These are phyloP conservation scores for carrot (Daucus carota) DNA, from an alignment of 129 eudicot species.

Conservation along the genomic window DH1_v3.0 NC_030383.2:54133501-54134000, in stretches of 20 bases:
- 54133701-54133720: constrained; percentile 51
- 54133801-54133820: constrained; percentile 75
- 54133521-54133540: too few relatives aligned
- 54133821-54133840: not conserved
- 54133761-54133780: constrained; percentile 48
- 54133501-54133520: too few relatives aligned
- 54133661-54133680: constrained; percentile 63
- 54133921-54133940: not conserved
- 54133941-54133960: not conserved
- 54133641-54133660: constrained; percentile 69
- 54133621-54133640: constrained; percentile 74
- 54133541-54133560: too few relatives aligned
- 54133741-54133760: constrained; percentile 43
- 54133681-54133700: constrained; percentile 62
- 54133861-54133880: not conserved
- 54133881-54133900: not conserved
- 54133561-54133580: too few relatives aligned
- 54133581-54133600: not conserved
- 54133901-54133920: not conserved
- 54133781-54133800: constrained; percentile 64
- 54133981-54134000: not conserved
- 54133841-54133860: not conserved
- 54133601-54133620: constrained; percentile 65
- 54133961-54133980: not conserved
- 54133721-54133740: constrained; percentile 74